Conservation (phyloP, 345 rosid species). For the Citrus inodora region DNA sequence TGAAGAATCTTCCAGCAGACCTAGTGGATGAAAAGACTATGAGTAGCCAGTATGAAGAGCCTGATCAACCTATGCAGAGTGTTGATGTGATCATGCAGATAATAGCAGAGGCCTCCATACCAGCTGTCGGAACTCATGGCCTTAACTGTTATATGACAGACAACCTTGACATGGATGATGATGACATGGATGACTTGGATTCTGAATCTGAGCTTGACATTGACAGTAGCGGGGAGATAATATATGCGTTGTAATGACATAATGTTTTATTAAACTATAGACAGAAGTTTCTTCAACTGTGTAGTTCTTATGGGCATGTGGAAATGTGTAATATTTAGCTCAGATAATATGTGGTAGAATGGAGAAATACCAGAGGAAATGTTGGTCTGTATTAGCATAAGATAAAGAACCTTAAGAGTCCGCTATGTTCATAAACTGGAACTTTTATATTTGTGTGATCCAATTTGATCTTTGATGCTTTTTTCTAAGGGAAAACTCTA, state of each 20-base stretch:
- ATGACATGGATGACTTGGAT: slow-evolving; percentile 85
- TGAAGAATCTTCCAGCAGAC: slow-evolving; percentile 85
- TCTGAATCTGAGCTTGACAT: slow-evolving; percentile 82
- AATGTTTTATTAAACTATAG: slow-evolving; percentile 4
- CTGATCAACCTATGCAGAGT: slow-evolving; percentile 89
- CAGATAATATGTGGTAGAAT: not conserved
- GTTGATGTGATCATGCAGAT: slow-evolving; percentile 88
- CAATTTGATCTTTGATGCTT: not conserved
- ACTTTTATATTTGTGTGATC: slow-evolving; percentile 5
- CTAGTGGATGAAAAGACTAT: slow-evolving; percentile 57
- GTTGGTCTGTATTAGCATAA: not conserved
- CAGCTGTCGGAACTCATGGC: slow-evolving; percentile 49
- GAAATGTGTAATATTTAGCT: slow-evolving; percentile 8
- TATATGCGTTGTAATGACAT: slow-evolving; percentile 56
- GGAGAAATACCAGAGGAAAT: not conserved
- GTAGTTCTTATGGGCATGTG: not conserved
- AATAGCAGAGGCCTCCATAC: slow-evolving; percentile 86
- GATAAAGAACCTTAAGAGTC: slow-evolving; percentile 6
- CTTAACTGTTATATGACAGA: slow-evolving; percentile 54
- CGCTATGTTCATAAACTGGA: slow-evolving; percentile 16
- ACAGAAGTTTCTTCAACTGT: not conserved
- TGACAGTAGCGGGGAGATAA: slow-evolving; percentile 92
- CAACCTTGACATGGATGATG: slow-evolving; percentile 71
- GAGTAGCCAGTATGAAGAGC: slow-evolving; percentile 61
- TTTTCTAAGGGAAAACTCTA: not conserved